A percentile compares a stretch with the other conserved stretches of the same genome.
These are phyloP conservation scores for Hypomyces perniciosus DNA, from an alignment of 2,329 filamentous ascomycete genomes.

Conservation along the genomic window DNA sequence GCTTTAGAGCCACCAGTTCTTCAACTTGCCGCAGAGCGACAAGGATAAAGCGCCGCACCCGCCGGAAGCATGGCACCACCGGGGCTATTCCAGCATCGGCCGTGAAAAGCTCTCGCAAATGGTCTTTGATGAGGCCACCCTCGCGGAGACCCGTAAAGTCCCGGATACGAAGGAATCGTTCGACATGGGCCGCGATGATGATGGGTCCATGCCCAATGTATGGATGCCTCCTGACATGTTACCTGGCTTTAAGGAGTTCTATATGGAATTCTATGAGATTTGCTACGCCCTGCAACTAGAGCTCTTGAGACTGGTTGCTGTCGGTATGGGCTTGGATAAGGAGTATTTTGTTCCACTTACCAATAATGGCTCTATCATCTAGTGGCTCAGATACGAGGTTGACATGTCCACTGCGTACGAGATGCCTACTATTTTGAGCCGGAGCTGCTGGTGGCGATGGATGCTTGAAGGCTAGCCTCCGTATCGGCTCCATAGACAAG, in stretches of 20 bases:
- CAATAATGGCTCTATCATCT: too few relatives aligned
- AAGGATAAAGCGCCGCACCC: constrained; percentile 26
- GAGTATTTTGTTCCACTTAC: constrained; percentile 57
- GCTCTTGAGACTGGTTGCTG: constrained; percentile 69
- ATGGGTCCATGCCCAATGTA: constrained; percentile 20
- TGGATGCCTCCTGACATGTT: constrained; percentile 18
- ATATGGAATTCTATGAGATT: constrained; percentile 55
- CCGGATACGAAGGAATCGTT: constrained; percentile 36
- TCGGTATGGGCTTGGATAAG: constrained; percentile 63
- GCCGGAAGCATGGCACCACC: constrained; percentile 26
- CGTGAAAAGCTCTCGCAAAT: constrained; percentile 28
- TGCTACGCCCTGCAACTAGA: constrained; percentile 66
- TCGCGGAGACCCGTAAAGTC: constrained; percentile 20
- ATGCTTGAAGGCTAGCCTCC: too few relatives aligned
- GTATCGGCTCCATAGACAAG: too few relatives aligned
- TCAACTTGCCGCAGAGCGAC: constrained; percentile 22
- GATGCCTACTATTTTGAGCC: too few relatives aligned
- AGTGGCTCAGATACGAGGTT: too few relatives aligned
- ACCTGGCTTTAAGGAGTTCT: constrained; percentile 18
- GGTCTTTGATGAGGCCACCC: constrained; percentile 22
- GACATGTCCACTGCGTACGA: too few relatives aligned
- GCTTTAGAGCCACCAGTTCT: constrained; percentile 22
- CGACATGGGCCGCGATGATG: constrained; percentile 31
- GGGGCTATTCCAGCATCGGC: constrained; percentile 28
- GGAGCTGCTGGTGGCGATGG: too few relatives aligned